Base-by-base conservation (phyloP, 2,329 filamentous ascomycete genomes). In the Blastomyces emzantsi region DNA sequence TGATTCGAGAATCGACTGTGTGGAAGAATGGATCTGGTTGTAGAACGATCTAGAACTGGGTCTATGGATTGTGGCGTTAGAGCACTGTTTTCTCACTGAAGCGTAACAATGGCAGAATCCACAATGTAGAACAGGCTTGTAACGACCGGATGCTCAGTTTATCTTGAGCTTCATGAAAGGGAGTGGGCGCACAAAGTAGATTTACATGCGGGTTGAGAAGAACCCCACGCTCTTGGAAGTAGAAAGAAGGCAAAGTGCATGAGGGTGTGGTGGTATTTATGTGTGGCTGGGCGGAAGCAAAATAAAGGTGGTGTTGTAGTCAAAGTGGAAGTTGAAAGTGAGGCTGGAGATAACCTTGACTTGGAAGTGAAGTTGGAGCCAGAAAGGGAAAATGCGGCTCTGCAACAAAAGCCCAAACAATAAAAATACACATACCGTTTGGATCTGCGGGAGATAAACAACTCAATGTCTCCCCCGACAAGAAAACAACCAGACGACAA, bases 391-490 rank as follows among this genome's bases (percentile, higher is more conserved):
- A 45, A n/a, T 19, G 51, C 28, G 52, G 61, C 45, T 62, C 52
- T 55, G 39, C 19, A 61, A 7, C 36, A 17, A 28, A 33, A 55
- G 19, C 25, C 7, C n/a, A 61, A 36, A 51, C 51, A 58, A 58
- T 25, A 39, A 51, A 22, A 49, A 52, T 56, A n/a, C 59, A 55
- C 62, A 43, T 64, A 64, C 62, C 62, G 30, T 55, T 62, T 45
- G 15, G 8, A 41, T n/a, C 36, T 49, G n/a, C 60, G 85, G 89
- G 91, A 96, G 92, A 96, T 90, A 82, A 91, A 96, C 92, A 96
- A 96, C 77, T 88, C 79, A 96, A 96, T 96, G 92, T 92, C 89
- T 96, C 92, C 90, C 91, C 90, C 65, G 81, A 82, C 81, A 80
- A 77, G 9, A 63, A 76, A 74, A 77, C 78, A 80, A 78, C 76